phyloP scores from a whole-genome alignment of 2,329 filamentous ascomycete species.

The Camptophora hylomeconis region DNA sequence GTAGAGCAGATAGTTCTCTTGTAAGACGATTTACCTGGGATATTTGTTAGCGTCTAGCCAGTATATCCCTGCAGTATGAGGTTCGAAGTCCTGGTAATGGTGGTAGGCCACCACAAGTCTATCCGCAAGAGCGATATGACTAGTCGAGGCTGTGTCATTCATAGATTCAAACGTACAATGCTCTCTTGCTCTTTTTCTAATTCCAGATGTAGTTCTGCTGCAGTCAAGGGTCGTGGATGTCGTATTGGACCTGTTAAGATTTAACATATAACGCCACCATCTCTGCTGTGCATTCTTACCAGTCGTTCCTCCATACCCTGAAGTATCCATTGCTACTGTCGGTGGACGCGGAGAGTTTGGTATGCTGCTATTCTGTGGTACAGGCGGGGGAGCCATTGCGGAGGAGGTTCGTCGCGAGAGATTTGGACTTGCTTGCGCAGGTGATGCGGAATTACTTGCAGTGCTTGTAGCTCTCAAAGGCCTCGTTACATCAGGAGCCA shows the following conservation, averaged over 20 bases:
- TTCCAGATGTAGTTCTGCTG: slow-evolving; percentile 76
- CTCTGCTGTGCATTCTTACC: slow-evolving; percentile 20
- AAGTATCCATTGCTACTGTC: slow-evolving; percentile 21
- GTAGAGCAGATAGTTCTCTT: slow-evolving; percentile 74
- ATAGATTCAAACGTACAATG: slow-evolving; percentile 47
- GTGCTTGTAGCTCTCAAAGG: slow-evolving; percentile 1
- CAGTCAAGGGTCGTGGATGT: slow-evolving; percentile 76
- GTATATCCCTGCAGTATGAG: too few relatives aligned
- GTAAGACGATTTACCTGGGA: slow-evolving; percentile 78
- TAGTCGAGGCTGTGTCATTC: neutral
- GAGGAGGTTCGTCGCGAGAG: slow-evolving; percentile 34
- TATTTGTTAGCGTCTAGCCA: too few relatives aligned
- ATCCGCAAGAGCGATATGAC: too few relatives aligned
- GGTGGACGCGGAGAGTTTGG: slow-evolving; percentile 17
- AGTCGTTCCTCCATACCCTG: slow-evolving; percentile 25
- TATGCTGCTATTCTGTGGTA: slow-evolving; percentile 19
- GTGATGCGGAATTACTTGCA: slow-evolving; percentile 6
- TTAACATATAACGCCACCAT: neutral
- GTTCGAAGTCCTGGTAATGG: too few relatives aligned
- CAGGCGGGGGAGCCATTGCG: slow-evolving; percentile 31
- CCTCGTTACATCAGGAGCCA: too few relatives aligned
- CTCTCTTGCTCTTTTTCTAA: slow-evolving; percentile 93
- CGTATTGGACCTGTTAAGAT: slow-evolving; percentile 53
- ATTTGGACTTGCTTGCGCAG: slow-evolving; percentile 24
- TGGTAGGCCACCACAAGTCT: too few relatives aligned